Conservation (phyloP, 2,329 filamentous ascomycete genomes). For the Sporothrix euskadiensis region DNA sequence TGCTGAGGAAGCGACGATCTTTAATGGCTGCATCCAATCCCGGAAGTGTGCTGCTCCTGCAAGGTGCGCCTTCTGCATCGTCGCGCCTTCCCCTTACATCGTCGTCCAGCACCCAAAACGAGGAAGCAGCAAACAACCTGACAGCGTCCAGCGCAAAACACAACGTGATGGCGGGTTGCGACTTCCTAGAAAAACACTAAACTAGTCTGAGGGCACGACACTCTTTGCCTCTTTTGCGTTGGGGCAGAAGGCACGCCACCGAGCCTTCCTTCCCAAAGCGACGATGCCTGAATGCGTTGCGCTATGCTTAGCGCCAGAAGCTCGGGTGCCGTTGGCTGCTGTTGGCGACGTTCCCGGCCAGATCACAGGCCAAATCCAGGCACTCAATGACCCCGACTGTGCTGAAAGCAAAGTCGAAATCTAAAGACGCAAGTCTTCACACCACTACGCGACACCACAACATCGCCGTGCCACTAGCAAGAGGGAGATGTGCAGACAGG, state of each 20-base stretch:
- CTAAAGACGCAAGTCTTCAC: background rate
- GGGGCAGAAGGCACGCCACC: constrained; percentile 9
- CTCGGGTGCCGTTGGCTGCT: constrained; percentile 1
- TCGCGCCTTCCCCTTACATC: constrained; percentile 18
- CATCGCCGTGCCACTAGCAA: background rate
- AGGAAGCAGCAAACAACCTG: background rate
- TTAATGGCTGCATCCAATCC: background rate
- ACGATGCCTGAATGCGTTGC: background rate
- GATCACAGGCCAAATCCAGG: background rate
- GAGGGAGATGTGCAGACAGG: constrained; percentile 15
- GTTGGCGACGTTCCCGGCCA: background rate
- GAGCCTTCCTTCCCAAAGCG: constrained; percentile 19
- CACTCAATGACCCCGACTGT: background rate
- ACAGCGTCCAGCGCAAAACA: background rate
- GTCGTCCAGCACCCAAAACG: background rate
- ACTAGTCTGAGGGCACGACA: background rate
- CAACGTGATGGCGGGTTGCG: constrained; percentile 1
- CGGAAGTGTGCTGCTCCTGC: background rate
- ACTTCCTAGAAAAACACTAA: background rate
- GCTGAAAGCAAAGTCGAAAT: background rate
- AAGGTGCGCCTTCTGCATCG: background rate
- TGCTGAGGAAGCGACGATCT: constrained; percentile 16
- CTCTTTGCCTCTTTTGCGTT: background rate
- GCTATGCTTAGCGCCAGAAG: constrained; percentile 3
- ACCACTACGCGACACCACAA: constrained; percentile 24